Conservation (phyloP, 2,329 filamentous ascomycete species). For the Biscogniauxia sp. region DNA sequence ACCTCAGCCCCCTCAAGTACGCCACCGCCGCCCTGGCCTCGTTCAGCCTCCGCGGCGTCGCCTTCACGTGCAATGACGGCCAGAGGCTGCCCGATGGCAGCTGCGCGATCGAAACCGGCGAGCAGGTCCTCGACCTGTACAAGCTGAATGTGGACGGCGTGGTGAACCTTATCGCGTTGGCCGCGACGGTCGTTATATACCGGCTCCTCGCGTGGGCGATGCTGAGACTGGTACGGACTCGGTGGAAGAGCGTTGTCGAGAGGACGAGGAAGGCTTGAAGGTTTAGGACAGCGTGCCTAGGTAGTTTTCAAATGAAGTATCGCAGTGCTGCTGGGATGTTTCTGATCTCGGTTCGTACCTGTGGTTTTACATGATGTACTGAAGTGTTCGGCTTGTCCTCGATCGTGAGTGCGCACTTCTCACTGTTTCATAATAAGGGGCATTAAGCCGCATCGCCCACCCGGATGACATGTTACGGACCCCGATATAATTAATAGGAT, state of each 20-base stretch:
- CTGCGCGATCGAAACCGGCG: conserved; percentile 65
- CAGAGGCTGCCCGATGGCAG: conserved; percentile 59
- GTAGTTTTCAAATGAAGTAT: too few relatives aligned
- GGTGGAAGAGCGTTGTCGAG: conserved; percentile 42
- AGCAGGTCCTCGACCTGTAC: conserved; percentile 67
- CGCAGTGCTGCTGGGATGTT: too few relatives aligned
- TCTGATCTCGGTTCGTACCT: too few relatives aligned
- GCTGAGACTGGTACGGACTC: conserved; percentile 52
- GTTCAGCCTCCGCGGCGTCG: conserved; percentile 59
- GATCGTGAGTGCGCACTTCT: not conserved
- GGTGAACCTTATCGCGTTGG: conserved; percentile 61
- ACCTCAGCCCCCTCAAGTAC: conserved; percentile 71
- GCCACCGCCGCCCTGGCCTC: conserved; percentile 64
- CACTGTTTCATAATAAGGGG: not conserved
- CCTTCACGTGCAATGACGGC: conserved; percentile 60
- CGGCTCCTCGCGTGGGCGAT: conserved; percentile 60
- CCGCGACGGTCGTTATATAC: conserved; percentile 63
- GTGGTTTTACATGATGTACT: too few relatives aligned
- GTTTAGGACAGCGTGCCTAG: not conserved
- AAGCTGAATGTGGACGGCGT: conserved; percentile 60
- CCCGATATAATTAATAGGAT: not conserved
- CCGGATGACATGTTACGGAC: not conserved
- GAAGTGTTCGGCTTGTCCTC: too few relatives aligned
- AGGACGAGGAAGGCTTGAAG: conserved; percentile 15
- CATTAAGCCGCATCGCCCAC: not conserved